Evolutionary conservation across 805 yeast genomes (phyloP), one percentile per base, ranked within the genome.

Genomic region (Metschnikowia shivogae): DNA sequence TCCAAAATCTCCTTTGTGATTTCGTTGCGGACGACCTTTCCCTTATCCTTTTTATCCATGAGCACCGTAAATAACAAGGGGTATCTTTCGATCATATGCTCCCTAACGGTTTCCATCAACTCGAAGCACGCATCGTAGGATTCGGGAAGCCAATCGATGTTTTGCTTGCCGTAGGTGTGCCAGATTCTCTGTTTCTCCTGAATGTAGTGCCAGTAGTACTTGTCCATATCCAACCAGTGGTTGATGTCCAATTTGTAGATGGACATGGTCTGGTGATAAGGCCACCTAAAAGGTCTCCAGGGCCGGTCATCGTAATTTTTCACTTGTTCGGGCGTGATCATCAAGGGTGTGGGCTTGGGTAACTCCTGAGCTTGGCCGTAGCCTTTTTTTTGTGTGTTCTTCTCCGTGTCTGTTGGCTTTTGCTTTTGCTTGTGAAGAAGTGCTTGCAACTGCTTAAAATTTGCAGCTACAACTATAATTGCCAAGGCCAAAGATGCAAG

Each of bases 151-250:
- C 83, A 79, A 53, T 77, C 87, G 51, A 81, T 71, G 56, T 82
- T 81, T 42, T 79, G 77, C 40, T 73, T 72, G 7, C 86, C 87
- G 55, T 80, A 80, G 39, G 72, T 64, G 54, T 73, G 75, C 60
- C 74, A 73, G 37, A 84, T 76, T 46, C 86, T 65, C 56, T 74
- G 62, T 62, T 82, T 82, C 57, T 84, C 88, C 49, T 76, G 69
- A 45, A 82, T 74, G 55, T 84, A 84, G 50, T 80, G 82, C 61
- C 80, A 70, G 57, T 82, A 84, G 63, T 81, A 84, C 60, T 82
- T 83, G 61, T 84, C 89, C 89, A 84, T 84, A 56, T 84, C 89
- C 52, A 84, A 64, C 89, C 89, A 84, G 63, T 84, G 85, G 61
- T 83, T 82, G 31, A 81, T 69, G 57, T 83, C 86, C n/a, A 84